phyloP scores from a whole-genome alignment of 225 moss, liverwort and hornwort species.

The Pseudoscleropodium purum region DNA sequence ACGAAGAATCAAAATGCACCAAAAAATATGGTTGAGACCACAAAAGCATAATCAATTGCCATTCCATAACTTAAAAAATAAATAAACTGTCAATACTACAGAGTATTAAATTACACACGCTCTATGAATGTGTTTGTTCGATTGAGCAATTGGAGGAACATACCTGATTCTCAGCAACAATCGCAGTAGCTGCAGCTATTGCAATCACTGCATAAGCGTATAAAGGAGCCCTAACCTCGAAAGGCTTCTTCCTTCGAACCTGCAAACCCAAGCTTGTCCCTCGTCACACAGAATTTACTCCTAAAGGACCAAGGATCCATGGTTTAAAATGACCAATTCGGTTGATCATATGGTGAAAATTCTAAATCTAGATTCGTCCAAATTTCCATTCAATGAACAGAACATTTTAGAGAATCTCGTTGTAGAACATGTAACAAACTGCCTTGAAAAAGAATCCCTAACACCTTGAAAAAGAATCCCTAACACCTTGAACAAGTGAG shows the following conservation, averaged over 20 bases:
- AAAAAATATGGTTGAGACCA: not conserved
- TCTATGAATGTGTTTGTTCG: not conserved
- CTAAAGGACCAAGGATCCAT: not conserved
- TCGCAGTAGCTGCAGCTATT: slow-evolving; percentile 19
- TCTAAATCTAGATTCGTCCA: not conserved
- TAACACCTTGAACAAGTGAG: not conserved
- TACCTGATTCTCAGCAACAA: slow-evolving; percentile 31
- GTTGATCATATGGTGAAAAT: not conserved
- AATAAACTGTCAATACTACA: not conserved
- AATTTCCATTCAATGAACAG: not conserved
- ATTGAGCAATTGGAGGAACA: not conserved
- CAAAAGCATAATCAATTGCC: not conserved
- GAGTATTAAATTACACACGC: not conserved
- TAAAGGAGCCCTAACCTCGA: slow-evolving; percentile 20
- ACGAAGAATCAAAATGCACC: not conserved
- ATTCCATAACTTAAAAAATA: not conserved
- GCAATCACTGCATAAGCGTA: slow-evolving; percentile 35
- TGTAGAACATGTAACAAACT: not conserved
- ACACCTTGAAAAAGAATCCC: not conserved
- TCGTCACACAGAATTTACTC: not conserved
- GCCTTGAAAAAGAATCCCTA: not conserved
- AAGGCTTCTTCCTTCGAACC: slow-evolving; percentile 15
- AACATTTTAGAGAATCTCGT: not conserved
- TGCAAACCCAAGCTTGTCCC: slow-evolving; percentile 4
- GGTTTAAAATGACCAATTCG: no score